phyloP scores from a whole-genome alignment of 2,329 filamentous ascomycete species.

The Colletotrichum chlorophyti region DNA sequence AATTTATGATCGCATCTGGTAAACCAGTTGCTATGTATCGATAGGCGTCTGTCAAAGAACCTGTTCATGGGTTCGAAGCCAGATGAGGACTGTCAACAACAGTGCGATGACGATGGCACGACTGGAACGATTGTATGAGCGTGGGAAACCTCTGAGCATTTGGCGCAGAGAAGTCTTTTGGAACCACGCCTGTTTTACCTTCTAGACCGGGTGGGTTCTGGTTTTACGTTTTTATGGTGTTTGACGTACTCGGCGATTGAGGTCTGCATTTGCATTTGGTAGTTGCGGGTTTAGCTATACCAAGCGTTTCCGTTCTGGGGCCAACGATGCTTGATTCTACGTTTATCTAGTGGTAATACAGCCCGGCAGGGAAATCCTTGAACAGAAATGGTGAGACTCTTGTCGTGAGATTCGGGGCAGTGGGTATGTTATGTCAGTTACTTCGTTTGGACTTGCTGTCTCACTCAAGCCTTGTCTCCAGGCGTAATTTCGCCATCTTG shows the following conservation, averaged over 20 bases:
- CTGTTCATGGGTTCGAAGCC: conserved; percentile 17
- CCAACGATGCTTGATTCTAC: conserved; percentile 22
- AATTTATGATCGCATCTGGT: conserved; percentile 15
- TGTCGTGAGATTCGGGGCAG: not conserved
- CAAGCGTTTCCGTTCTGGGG: conserved; percentile 20
- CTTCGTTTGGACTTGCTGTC: too few relatives aligned
- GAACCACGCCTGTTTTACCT: conserved; percentile 16
- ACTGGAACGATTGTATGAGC: conserved; percentile 31
- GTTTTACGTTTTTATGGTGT: conserved; percentile 18
- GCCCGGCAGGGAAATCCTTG: conserved; percentile 15
- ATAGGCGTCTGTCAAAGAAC: conserved; percentile 19
- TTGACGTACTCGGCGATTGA: conserved; percentile 16
- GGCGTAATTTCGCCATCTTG: too few relatives aligned
- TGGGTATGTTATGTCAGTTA: not conserved
- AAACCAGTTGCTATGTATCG: conserved; percentile 24
- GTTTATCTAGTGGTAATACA: conserved; percentile 28
- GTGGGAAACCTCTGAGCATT: conserved; percentile 19
- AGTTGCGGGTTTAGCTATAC: conserved; percentile 25
- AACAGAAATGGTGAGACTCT: not conserved
- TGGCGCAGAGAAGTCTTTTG: conserved; percentile 1
- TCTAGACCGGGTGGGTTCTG: conserved; percentile 18
- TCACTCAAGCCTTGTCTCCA: too few relatives aligned
- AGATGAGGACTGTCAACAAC: conserved; percentile 24
- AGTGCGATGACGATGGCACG: conserved; percentile 31
- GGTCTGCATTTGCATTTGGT: conserved; percentile 27